These are phyloP conservation scores for Diaporthe humulicola DNA, from an alignment of 2,329 filamentous ascomycete genomes.

Conservation along the genomic window DNA sequence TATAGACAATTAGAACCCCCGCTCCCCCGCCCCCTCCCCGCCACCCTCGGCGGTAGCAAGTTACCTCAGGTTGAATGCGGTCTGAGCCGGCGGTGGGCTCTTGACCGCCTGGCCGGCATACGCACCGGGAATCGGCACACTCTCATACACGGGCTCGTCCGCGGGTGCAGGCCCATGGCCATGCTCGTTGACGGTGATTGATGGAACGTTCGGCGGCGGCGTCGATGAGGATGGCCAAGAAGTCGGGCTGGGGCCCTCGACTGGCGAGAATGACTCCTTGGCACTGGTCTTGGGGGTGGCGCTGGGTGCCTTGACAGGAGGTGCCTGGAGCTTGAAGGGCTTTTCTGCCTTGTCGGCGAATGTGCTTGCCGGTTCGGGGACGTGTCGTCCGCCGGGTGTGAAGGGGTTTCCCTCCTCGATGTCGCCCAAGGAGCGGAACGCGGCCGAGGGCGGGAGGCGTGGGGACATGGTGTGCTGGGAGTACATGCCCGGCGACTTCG, in stretches of 20 bases:
- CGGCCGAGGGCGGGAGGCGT: constrained; percentile 67
- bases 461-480: constrained; percentile 69
- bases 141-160: constrained; percentile 86
- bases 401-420: constrained; percentile 59
- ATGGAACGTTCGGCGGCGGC: constrained; percentile 50
- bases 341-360: constrained; percentile 62
- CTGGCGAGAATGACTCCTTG: constrained; percentile 73
- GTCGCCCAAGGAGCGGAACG: constrained; percentile 60
- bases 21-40: background rate
- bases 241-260: constrained; percentile 47
- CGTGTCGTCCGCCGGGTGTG: constrained; percentile 65
- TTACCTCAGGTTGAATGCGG: constrained; percentile 53
- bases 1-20: constrained; percentile 31
- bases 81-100: constrained; percentile 62
- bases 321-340: constrained; percentile 89
- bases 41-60: background rate
- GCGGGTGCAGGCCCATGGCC: constrained; percentile 72
- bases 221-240: constrained; percentile 41
- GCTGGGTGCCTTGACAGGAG: constrained; percentile 82
- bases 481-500: constrained; percentile 53
- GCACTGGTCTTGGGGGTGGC: constrained; percentile 77
- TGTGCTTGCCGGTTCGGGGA: constrained; percentile 74
- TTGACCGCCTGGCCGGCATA: constrained; percentile 73
- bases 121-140: constrained; percentile 89
- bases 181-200: constrained; percentile 70